These are phyloP conservation scores for Raphanus raphanistrum DNA, from an alignment of 345 rosid genomes.

Conservation along the genomic window DNA sequence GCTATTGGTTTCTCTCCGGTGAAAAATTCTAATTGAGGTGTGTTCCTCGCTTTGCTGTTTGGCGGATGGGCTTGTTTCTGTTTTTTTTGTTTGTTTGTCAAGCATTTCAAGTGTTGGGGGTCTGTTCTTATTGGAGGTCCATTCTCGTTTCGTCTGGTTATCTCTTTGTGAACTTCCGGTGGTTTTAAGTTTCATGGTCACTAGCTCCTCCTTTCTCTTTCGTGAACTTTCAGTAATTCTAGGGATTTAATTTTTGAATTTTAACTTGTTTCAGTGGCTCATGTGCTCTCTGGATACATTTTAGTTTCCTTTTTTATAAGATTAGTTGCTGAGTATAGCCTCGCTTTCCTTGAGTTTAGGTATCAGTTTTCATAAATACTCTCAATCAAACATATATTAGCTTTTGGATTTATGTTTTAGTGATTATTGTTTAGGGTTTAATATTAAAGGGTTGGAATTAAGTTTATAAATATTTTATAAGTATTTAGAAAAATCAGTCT, in stretches of 20 bases:
- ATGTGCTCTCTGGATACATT: not conserved
- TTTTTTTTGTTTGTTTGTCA: no score
- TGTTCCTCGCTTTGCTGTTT: not conserved
- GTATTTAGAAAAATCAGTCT: no score
- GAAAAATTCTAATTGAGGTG: not conserved
- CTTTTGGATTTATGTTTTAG: no score
- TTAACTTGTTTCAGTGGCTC: not conserved
- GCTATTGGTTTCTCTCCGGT: not conserved
- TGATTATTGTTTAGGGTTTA: no score
- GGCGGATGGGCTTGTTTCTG: no score
- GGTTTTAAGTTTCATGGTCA: not conserved
- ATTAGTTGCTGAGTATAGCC: not conserved
- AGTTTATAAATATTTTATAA: no score
- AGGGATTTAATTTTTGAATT: no score
- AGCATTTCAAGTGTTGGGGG: not conserved
- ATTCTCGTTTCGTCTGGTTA: no score
- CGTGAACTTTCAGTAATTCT: no score
- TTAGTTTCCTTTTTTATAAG: not conserved
- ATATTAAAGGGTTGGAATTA: no score
- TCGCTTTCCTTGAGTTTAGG: not conserved
- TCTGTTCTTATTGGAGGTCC: not conserved
- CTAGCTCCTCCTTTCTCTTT: not conserved
- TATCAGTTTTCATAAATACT: no score
- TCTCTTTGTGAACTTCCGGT: not conserved
- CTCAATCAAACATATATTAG: no score